Percentiles rank a stretch among this genome's conserved stretches.
phyloP scores from a whole-genome alignment of 2,329 filamentous ascomycete genomes.

The Thielaviopsis cerberus region DNA sequence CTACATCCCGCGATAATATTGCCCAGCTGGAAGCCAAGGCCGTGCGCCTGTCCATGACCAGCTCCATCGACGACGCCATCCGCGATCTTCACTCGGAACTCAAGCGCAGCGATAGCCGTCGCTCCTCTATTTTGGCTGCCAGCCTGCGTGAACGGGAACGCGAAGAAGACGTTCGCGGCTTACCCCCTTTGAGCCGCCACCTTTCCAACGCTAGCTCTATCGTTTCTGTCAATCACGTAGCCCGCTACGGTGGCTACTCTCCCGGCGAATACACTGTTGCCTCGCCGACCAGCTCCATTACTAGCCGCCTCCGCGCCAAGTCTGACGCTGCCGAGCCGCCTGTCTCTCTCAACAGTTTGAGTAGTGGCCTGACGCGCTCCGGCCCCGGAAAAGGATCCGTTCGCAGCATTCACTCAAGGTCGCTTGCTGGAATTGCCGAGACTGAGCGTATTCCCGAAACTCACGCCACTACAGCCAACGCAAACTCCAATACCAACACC shows the following conservation, averaged over 20 bases:
- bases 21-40: conserved; percentile 58
- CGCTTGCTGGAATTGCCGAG: conserved; percentile 38
- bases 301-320: conserved; percentile 31
- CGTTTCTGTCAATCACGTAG: conserved; percentile 47
- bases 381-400: conserved; percentile 37
- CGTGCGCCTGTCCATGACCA: conserved; percentile 53
- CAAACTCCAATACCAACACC: neutral
- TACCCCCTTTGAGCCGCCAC: conserved; percentile 22
- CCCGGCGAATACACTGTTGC: conserved; percentile 45
- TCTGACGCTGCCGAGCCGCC: conserved; percentile 24
- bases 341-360: conserved; percentile 17
- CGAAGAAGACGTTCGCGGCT: conserved; percentile 2
- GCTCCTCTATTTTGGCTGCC: conserved; percentile 41
- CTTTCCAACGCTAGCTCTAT: conserved; percentile 41
- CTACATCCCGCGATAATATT: conserved; percentile 47
- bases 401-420: conserved; percentile 31
- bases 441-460: conserved; percentile 25
- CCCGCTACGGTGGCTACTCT: conserved; percentile 49
- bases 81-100: conserved; percentile 52
- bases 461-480: neutral
- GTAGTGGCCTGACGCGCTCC: conserved; percentile 26
- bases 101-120: conserved; percentile 49
- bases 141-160: conserved; percentile 19
- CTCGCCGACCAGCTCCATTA: conserved; percentile 46
- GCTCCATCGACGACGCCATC: conserved; percentile 62